A percentile compares a stretch with the other conserved stretches of the same genome.
These are phyloP conservation scores for Sporisorium graminicola DNA, from an alignment of 1,284 basidiomycete genomes.

Conservation along the genomic window DNA sequence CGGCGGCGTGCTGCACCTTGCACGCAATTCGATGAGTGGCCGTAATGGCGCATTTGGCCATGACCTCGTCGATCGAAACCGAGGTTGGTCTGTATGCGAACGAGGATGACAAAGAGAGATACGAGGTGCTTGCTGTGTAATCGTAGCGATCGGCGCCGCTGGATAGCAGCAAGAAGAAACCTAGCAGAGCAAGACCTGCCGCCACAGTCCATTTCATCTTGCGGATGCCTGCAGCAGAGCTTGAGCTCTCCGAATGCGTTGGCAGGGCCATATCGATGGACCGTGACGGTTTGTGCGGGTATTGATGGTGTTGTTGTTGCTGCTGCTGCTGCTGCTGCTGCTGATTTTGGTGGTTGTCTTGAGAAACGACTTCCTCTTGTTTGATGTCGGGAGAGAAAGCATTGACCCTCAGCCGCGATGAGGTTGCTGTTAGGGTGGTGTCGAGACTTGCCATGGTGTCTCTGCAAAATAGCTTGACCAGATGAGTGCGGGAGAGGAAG, in stretches of 20 bases:
- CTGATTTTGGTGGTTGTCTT: slow-evolving; percentile 1
- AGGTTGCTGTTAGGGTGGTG: not conserved
- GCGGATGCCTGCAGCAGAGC: not conserved
- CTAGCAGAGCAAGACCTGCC: slow-evolving; percentile 15
- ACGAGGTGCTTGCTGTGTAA: slow-evolving; percentile 4
- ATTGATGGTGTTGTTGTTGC: slow-evolving; percentile 6
- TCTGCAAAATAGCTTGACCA: not conserved
- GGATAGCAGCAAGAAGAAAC: slow-evolving; percentile 20
- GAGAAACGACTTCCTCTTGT: not conserved
- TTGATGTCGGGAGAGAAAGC: slow-evolving; percentile 12
- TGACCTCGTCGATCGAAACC: slow-evolving; percentile 10
- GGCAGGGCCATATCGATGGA: not conserved
- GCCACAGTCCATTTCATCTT: slow-evolving; percentile 9
- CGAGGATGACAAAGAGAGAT: slow-evolving; percentile 14
- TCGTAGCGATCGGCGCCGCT: slow-evolving; percentile 10
- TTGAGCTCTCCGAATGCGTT: not conserved
- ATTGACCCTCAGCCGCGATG: slow-evolving; percentile 17
- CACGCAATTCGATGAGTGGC: slow-evolving; percentile 32
- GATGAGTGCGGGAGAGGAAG: not conserved
- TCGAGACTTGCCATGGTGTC: not conserved
- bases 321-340: slow-evolving; percentile 8
- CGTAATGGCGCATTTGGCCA: slow-evolving; percentile 5
- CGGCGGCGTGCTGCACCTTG: slow-evolving; percentile 26
- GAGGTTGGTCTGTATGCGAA: slow-evolving; percentile 5
- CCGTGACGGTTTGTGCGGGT: not conserved